Conservation (phyloP, 2,329 filamentous ascomycete genomes). For the Chrysoporthe cubensis region DNA sequence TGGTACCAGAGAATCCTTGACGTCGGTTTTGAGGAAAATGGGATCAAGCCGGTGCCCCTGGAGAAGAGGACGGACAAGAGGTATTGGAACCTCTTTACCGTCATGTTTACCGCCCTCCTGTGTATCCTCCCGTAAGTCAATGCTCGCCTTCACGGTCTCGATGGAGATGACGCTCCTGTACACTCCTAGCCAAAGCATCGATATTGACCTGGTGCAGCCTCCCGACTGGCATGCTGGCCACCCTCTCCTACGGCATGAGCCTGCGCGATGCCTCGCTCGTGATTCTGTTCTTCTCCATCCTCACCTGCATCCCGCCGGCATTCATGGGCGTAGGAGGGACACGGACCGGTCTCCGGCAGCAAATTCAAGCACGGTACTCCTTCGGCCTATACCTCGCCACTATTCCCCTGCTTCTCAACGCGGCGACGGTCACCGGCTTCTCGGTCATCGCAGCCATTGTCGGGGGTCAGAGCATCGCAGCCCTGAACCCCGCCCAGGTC, state of each 20-base stretch:
- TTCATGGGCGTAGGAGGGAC: constrained; percentile 60
- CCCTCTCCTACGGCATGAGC: constrained; percentile 55
- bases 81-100: constrained; percentile 61
- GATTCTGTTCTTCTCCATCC: constrained; percentile 61
- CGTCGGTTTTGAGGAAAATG: constrained; percentile 56
- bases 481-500: constrained; percentile 49
- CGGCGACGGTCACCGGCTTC: constrained; percentile 62
- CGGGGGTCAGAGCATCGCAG: constrained; percentile 57
- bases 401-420: constrained; percentile 57
- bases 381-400: constrained; percentile 59
- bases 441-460: constrained; percentile 60
- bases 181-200: not conserved
- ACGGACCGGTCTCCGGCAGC: constrained; percentile 61
- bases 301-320: constrained; percentile 58
- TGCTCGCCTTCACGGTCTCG: not conserved
- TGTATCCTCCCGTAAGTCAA: constrained; percentile 60
- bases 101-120: constrained; percentile 62
- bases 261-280: constrained; percentile 60
- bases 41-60: constrained; percentile 59
- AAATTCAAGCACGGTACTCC: constrained; percentile 64
- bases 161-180: not conserved
- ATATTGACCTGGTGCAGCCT: constrained; percentile 43
- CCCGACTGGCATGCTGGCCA: constrained; percentile 62
- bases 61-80: constrained; percentile 57
- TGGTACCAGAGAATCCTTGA: constrained; percentile 50